Conservation (phyloP, 768 basidiomycete genomes). For the Rhodotorula paludigena region DNA sequence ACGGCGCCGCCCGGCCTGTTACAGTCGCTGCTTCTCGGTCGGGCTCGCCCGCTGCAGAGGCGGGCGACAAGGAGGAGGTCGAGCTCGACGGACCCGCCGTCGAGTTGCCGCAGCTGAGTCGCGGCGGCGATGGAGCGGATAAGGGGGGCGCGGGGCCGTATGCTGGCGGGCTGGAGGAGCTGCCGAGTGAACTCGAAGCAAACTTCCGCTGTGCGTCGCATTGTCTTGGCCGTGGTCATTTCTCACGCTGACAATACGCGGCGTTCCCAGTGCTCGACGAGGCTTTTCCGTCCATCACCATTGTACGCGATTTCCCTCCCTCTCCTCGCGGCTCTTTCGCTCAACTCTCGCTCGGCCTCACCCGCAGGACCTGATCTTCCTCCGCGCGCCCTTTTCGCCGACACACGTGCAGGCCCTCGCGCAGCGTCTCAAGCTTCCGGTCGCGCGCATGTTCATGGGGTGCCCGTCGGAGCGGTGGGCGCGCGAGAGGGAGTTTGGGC, state of each 20-base stretch:
- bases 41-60: background rate
- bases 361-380: conserved; percentile 19
- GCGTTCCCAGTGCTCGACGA: conserved; percentile 55
- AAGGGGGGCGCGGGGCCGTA: background rate
- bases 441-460: conserved; percentile 7
- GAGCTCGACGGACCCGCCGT: background rate
- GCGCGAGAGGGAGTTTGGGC: background rate
- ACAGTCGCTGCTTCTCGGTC: no score
- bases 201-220: conserved; percentile 57
- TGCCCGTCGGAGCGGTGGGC: conserved; percentile 4
- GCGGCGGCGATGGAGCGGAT: background rate
- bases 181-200: conserved; percentile 68
- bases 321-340: background rate
- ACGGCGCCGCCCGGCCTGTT: conserved; percentile 48
- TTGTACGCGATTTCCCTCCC: background rate
- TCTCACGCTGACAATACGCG: background rate
- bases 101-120: background rate
- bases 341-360: no score
- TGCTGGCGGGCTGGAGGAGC: conserved; percentile 45
- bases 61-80: conserved; percentile 1
- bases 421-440: background rate
- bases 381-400: conserved; percentile 19
- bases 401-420: conserved; percentile 7
- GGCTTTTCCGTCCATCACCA: conserved; percentile 53
- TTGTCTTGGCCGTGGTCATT: background rate